A percentile compares a stretch with the other conserved stretches of the same genome.
Evolutionary conservation across 2,329 filamentous ascomycete species (phyloP).

Genomic region (Aspergillus thermomutatus): DNA sequence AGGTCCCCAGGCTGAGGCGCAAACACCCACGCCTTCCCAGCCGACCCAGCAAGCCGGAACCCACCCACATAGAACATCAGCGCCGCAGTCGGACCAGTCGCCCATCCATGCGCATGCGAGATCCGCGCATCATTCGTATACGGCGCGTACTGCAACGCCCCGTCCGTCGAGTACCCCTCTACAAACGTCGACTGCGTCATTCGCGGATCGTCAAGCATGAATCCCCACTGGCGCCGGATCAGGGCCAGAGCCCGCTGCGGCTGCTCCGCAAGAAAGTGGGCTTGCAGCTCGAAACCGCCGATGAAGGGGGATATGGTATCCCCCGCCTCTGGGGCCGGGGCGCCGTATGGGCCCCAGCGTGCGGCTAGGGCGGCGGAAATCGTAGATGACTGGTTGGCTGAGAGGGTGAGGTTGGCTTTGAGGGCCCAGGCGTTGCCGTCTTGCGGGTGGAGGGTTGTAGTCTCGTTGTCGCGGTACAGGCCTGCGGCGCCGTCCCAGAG

Average conservation of each 20-base stretch:
- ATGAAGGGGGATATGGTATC: slow-evolving; percentile 44
- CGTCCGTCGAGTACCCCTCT: slow-evolving; percentile 49
- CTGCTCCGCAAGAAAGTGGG: slow-evolving; percentile 39
- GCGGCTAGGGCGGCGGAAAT: slow-evolving; percentile 38
- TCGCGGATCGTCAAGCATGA: slow-evolving; percentile 53
- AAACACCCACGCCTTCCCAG: slow-evolving; percentile 36
- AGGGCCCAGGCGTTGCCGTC: slow-evolving; percentile 41
- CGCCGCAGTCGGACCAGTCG: slow-evolving; percentile 46
- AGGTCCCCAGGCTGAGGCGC: slow-evolving; percentile 36
- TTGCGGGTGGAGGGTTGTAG: slow-evolving; percentile 26
- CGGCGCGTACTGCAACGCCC: slow-evolving; percentile 48
- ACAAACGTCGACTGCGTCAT: slow-evolving; percentile 55
- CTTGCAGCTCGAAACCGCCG: slow-evolving; percentile 42
- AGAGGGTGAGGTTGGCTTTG: slow-evolving; percentile 29
- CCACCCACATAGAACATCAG: slow-evolving; percentile 44
- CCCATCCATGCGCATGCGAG: slow-evolving; percentile 51
- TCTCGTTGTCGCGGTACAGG: slow-evolving; percentile 30
- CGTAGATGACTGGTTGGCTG: slow-evolving; percentile 17
- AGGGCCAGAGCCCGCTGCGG: slow-evolving; percentile 42
- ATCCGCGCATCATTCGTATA: slow-evolving; percentile 49
- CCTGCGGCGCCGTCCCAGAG: slow-evolving; percentile 24
- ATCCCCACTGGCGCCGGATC: slow-evolving; percentile 50
- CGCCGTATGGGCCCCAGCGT: slow-evolving; percentile 46
- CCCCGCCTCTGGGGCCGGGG: slow-evolving; percentile 42
- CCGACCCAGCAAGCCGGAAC: slow-evolving; percentile 36